A percentile compares a stretch with the other conserved stretches of the same genome.
phyloP scores from a whole-genome alignment of 306 rosid species.

The Quercus cerris region DNA sequence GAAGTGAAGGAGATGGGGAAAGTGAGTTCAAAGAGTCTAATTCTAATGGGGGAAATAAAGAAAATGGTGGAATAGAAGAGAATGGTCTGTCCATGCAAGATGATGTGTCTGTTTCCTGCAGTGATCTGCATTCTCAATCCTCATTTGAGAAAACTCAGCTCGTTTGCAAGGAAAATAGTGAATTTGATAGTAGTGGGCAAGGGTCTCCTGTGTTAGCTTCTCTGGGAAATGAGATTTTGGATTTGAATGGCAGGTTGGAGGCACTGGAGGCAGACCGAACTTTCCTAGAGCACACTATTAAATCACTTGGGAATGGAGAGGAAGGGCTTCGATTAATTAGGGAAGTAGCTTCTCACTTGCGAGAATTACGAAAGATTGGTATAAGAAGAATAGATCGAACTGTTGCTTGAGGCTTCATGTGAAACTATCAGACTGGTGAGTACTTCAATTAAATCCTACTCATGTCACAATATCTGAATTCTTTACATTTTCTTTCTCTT shows the following conservation, averaged over 20 bases:
- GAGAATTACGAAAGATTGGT: constrained; percentile 52
- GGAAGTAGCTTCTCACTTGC: constrained; percentile 71
- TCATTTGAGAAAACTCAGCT: constrained; percentile 29
- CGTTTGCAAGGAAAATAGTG: constrained; percentile 27
- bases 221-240: constrained; percentile 29
- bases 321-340: constrained; percentile 65
- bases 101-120: constrained; percentile 28
- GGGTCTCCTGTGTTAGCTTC: constrained; percentile 32
- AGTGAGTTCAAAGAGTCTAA: constrained; percentile 1
- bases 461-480: background rate
- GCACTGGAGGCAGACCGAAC: constrained; percentile 60
- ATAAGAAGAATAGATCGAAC: constrained; percentile 38
- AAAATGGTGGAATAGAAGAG: constrained; percentile 22
- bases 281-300: constrained; percentile 61
- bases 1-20: constrained; percentile 17
- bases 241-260: constrained; percentile 55
- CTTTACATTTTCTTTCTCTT: background rate
- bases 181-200: constrained; percentile 24
- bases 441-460: background rate
- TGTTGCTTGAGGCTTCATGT: constrained; percentile 31
- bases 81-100: constrained; percentile 22
- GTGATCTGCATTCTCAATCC: constrained; percentile 14
- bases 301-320: constrained; percentile 49
- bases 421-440: constrained; percentile 41
- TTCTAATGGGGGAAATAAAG: constrained; percentile 20